These are phyloP conservation scores for Penicillium sp. DNA, from an alignment of 2,329 filamentous ascomycete species.

Conservation along the genomic window DNA sequence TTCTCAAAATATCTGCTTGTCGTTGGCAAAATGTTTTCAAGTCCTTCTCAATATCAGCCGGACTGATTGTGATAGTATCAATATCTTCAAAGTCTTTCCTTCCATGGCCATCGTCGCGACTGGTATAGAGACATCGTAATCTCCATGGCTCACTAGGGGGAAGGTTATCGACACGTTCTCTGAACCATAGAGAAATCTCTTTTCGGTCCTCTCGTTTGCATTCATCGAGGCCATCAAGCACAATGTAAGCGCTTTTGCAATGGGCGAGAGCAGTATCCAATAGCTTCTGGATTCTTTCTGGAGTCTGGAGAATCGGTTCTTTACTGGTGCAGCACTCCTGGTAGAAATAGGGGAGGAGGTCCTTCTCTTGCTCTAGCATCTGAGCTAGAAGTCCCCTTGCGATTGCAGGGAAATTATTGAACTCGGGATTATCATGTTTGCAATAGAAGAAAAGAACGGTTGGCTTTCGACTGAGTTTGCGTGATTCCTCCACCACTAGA, in stretches of 20 bases:
- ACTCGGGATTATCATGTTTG: conserved; percentile 6
- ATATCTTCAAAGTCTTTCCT: conserved; percentile 1
- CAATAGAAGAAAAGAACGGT: conserved; percentile 8
- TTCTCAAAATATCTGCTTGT: background rate
- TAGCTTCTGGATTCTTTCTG: background rate
- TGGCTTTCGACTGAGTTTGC: background rate
- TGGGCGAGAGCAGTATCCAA: background rate
- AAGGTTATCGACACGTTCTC: background rate
- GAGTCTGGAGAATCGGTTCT: background rate
- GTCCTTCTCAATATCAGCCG: background rate
- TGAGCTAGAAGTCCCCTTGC: background rate
- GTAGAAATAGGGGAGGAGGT: background rate
- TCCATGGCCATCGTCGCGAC: background rate
- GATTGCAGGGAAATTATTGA: background rate
- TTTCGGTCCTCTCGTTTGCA: conserved; percentile 6
- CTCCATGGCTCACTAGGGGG: background rate
- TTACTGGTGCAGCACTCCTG: background rate
- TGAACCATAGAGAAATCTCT: conserved; percentile 1
- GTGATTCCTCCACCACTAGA: background rate
- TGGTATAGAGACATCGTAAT: background rate
- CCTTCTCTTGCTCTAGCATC: background rate
- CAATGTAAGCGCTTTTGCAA: conserved; percentile 5
- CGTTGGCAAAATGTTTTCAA: background rate
- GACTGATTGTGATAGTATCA: background rate
- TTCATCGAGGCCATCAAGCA: conserved; percentile 6